Base-by-base conservation (phyloP, 192 early-diverging fungal genomes). In the Coemansia sp. region DNA sequence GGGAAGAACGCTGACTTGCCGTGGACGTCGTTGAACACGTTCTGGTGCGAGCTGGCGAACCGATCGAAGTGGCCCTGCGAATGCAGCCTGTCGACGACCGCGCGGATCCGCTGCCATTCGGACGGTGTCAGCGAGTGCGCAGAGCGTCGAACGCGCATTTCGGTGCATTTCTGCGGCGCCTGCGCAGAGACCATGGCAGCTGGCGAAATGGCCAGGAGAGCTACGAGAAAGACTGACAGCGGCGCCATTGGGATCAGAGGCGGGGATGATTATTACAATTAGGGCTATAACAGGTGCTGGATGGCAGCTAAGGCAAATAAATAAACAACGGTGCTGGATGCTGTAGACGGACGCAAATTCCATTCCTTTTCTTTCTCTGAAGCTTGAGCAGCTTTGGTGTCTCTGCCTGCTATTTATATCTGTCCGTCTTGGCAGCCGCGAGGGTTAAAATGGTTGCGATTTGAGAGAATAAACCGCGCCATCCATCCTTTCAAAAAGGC, bases 1-100 rank as follows among this genome's bases (percentile, higher is more conserved):
- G 76, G 72, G 39, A 79, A 74, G 55, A 83, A 83, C 1, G 73
- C 67, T 1, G 78, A 64, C 10, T 62, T 54, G 39, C 78, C 78
- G 23, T 81, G 78, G 30, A 81, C 78, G 1, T 55, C 28, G 46
- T 68, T 60, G 36, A 81, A 81, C 10, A 75, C 57, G 0, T 49
- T 48, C n/a, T 75, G 58, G 45, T 81, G 78, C 3, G 73, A 60
- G 16, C 60, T 45, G 23, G 68, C 78, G 34, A 75, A 81, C 29
- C 72, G 65, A 23, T 70, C 72, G 32, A 81, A 64, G 7, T 68
- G 62, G 0, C 78, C 78, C 19, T 71, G 62, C 14, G 39, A 20
- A 32, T 68, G 64, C 62, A 81, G 42, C 32, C 74, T 25, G 25
- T 58, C 34, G 2, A 81, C n/a, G 0, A 81, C 78, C 5, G 42